These are phyloP conservation scores for Trichoderma lentiforme DNA, from an alignment of 2,329 filamentous ascomycete species.

Conservation along the genomic window DNA sequence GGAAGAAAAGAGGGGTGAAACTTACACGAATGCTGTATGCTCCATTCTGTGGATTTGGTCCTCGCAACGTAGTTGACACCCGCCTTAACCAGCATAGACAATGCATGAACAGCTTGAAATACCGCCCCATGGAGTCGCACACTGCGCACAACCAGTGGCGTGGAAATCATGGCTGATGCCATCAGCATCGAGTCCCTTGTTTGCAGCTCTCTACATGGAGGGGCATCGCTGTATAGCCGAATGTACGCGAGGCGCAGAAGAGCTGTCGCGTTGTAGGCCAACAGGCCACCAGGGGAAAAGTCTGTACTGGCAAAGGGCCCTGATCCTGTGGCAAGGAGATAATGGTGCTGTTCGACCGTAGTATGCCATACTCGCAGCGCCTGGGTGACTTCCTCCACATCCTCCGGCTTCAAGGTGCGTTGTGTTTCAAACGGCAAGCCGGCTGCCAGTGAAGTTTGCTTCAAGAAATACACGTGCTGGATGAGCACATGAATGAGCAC, in stretches of 20 bases:
- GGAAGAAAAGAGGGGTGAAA: slow-evolving; percentile 17
- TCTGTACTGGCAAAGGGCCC: slow-evolving; percentile 47
- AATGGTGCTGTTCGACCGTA: slow-evolving; percentile 55
- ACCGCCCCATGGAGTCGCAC: slow-evolving; percentile 60
- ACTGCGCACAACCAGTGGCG: slow-evolving; percentile 57
- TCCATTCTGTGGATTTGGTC: slow-evolving; percentile 60
- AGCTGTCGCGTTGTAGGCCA: slow-evolving; percentile 65
- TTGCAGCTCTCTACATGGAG: slow-evolving; percentile 60
- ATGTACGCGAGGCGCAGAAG: slow-evolving; percentile 61
- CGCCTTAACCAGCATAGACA: slow-evolving; percentile 63
- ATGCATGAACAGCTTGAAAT: slow-evolving; percentile 64
- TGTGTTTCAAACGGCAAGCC: slow-evolving; percentile 49
- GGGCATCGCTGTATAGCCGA: slow-evolving; percentile 62
- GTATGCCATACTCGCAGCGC: slow-evolving; percentile 57
- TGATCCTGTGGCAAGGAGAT: slow-evolving; percentile 48
- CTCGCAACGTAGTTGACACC: slow-evolving; percentile 61
- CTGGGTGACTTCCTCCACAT: slow-evolving; percentile 55
- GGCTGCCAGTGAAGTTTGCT: slow-evolving; percentile 56
- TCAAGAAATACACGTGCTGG: slow-evolving; percentile 68
- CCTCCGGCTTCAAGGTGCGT: slow-evolving; percentile 50
- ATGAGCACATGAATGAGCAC: slow-evolving; percentile 69
- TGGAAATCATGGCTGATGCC: slow-evolving; percentile 57
- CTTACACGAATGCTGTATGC: slow-evolving; percentile 60
- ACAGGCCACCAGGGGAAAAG: slow-evolving; percentile 53
- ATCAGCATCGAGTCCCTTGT: slow-evolving; percentile 62